Conservation (phyloP, 176 grass and related monocot genomes). For the Oryza nivara region DNA sequence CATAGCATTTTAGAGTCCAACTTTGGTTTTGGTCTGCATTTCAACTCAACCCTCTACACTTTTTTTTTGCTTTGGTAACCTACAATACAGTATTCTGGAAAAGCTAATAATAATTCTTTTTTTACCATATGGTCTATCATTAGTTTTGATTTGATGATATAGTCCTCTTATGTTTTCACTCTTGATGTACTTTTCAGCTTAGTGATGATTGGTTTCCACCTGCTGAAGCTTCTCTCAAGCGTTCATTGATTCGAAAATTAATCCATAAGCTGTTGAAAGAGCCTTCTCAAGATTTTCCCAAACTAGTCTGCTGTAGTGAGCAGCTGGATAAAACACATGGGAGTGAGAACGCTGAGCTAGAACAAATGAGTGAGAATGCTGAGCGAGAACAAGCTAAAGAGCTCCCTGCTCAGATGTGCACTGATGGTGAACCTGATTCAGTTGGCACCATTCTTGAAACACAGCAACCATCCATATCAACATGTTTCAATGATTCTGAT, state of each 20-base stretch:
- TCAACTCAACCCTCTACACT: no score
- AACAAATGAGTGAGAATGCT: slow-evolving; percentile 53
- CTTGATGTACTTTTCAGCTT: slow-evolving; percentile 62
- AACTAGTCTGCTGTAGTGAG: slow-evolving; percentile 32
- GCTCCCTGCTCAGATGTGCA: slow-evolving; percentile 46
- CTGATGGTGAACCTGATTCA: slow-evolving; percentile 38
- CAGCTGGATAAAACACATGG: slow-evolving; percentile 47
- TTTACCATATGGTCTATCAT: background rate
- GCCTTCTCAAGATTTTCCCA: slow-evolving; percentile 44
- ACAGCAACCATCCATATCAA: slow-evolving; percentile 36
- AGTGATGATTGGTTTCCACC: slow-evolving; percentile 83
- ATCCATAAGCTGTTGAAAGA: slow-evolving; percentile 61
- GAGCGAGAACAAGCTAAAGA: slow-evolving; percentile 53
- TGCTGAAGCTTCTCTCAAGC: slow-evolving; percentile 90
- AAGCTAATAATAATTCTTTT: slow-evolving; percentile 7
- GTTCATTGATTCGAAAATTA: slow-evolving; percentile 72
- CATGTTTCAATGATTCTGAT: slow-evolving; percentile 49
- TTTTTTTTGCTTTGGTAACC: background rate
- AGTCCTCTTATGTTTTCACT: slow-evolving; percentile 15
- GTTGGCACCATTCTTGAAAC: slow-evolving; percentile 30
- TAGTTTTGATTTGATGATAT: slow-evolving; percentile 20
- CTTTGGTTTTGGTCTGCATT: background rate
- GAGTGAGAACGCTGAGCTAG: slow-evolving; percentile 49
- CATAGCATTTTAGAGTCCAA: background rate
- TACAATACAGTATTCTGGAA: slow-evolving; percentile 17